Evolutionary conservation across 2,329 filamentous ascomycete species (phyloP), one percentile per base, ranked within the genome.

Genomic region (Aspergillus flavus): DNA sequence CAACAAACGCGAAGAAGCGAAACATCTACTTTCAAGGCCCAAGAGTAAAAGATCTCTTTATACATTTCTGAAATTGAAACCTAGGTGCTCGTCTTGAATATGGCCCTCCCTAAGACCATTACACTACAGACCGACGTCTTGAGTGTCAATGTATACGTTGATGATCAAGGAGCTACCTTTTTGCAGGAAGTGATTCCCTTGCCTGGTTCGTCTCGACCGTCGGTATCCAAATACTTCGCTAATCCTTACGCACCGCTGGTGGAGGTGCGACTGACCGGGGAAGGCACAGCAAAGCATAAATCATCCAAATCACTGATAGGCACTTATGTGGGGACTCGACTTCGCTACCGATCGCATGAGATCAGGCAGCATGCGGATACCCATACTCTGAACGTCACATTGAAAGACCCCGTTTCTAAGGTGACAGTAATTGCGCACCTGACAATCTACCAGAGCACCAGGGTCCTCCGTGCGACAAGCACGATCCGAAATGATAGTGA

Each of bases 251-350:
- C 61, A 4, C 69, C 71, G 0, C 58, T 75, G 1, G 62, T 69
- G 11, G 67, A 71, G 10, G 59, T 71, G 1, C 69, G 69, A 7
- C 67, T 75, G 1, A 66, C 64, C 1, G 73, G 71, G 11, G 71
- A 74, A 56, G 73, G 72, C 21, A 73, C 66, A 4, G 34, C 45
- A 6, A 65, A 62, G 26, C 58, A 67, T 58, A 73, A 73, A 58
- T 69, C 69, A 0, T 68, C 73, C 46, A 75, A 75, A 60, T 61
- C 65, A 4, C 66, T 73, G n/a, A 66, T 65, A 39, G 67, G 64
- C 7, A 66, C 63, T 16, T 73, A 72, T 45, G 58, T 75, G 34
- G 66, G 64, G 2, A 58, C 62, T 4, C 68, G 72, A 1, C 62
- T 75, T 4, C 63, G 58, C 4, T 76, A 75, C 55, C 54, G 67